Percentiles rank a stretch among this genome's conserved stretches.
phyloP scores from a whole-genome alignment of 208 protist species.

The Naegleria lovaniensis region DNA sequence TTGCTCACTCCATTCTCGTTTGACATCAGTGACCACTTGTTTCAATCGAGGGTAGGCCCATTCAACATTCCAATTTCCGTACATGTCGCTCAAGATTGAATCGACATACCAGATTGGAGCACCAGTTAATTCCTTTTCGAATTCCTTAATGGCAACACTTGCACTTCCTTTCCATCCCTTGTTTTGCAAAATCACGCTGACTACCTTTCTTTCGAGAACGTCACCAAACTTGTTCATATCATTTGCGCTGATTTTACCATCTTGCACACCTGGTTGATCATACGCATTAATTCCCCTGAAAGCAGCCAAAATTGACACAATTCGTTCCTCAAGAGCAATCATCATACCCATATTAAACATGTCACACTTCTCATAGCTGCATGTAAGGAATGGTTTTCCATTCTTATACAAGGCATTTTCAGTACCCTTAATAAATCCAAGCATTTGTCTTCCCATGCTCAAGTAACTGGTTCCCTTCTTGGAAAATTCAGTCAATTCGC shows the following conservation, averaged over 20 bases:
- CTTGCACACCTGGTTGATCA: slow-evolving; percentile 52
- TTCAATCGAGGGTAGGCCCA: background rate
- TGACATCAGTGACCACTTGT: background rate
- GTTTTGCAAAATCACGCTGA: background rate
- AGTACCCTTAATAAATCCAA: slow-evolving; percentile 48
- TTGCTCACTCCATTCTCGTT: background rate
- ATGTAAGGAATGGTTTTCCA: slow-evolving; percentile 31
- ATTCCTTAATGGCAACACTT: background rate
- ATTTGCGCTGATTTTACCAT: slow-evolving; percentile 40
- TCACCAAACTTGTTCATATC: slow-evolving; percentile 25
- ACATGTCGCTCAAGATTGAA: slow-evolving; percentile 18
- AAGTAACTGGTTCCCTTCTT: slow-evolving; percentile 5
- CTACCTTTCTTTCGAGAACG: background rate
- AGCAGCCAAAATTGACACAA: slow-evolving; percentile 39
- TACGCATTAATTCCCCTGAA: slow-evolving; percentile 46
- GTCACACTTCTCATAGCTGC: background rate
- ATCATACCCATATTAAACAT: slow-evolving; percentile 43
- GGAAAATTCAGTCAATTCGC: background rate
- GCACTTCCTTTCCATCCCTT: background rate
- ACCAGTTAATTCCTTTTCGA: background rate
- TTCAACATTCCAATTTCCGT: slow-evolving; percentile 2
- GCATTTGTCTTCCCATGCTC: slow-evolving; percentile 45
- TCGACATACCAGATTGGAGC: slow-evolving; percentile 21
- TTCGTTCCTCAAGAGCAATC: slow-evolving; percentile 45
- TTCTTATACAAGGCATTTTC: slow-evolving; percentile 42